Evolutionary conservation across 2,329 filamentous ascomycete genomes (phyloP).

Genomic region (Alternaria consortialis): DNA sequence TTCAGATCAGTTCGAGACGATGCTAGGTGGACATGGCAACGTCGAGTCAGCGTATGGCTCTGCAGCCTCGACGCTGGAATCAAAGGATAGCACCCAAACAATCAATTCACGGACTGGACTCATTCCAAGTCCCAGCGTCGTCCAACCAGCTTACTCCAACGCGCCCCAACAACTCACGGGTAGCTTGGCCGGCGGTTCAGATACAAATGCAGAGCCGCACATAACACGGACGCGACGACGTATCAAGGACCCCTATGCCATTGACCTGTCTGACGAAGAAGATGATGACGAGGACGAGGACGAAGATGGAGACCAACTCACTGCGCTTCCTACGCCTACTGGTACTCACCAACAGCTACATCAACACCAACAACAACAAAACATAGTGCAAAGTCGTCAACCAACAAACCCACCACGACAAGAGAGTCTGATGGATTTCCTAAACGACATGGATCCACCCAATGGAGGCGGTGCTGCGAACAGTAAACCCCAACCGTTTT

Average conservation of each 20-base stretch:
- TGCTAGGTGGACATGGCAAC: slow-evolving; percentile 46
- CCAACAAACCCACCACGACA: slow-evolving; percentile 23
- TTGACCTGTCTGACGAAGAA: slow-evolving; percentile 67
- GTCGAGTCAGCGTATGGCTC: slow-evolving; percentile 48
- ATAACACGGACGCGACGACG: slow-evolving; percentile 79
- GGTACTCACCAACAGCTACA: slow-evolving; percentile 18
- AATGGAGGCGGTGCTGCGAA: slow-evolving; percentile 4
- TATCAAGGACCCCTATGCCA: slow-evolving; percentile 90
- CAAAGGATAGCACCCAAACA: slow-evolving; percentile 63
- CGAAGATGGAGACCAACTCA: slow-evolving; percentile 60
- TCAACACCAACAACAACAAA: slow-evolving; percentile 18
- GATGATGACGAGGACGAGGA: slow-evolving; percentile 21
- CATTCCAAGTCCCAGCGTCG: slow-evolving; percentile 50
- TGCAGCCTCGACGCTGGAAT: slow-evolving; percentile 47
- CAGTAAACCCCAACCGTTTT: slow-evolving; percentile 45
- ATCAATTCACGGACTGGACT: slow-evolving; percentile 80
- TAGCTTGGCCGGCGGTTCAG: slow-evolving; percentile 37
- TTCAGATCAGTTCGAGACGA: slow-evolving; percentile 73
- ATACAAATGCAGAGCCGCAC: slow-evolving; percentile 56
- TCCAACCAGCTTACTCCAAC: slow-evolving; percentile 50
- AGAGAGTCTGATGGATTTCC: slow-evolving; percentile 76
- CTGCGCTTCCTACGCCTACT: slow-evolving; percentile 54
- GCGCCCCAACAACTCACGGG: slow-evolving; percentile 46
- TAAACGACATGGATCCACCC: slow-evolving; percentile 74
- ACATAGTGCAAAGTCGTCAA: too few species aligned